Evolutionary conservation across 2,329 filamentous ascomycete species (phyloP).

Genomic region (Sarocladiaceae sp.): DNA sequence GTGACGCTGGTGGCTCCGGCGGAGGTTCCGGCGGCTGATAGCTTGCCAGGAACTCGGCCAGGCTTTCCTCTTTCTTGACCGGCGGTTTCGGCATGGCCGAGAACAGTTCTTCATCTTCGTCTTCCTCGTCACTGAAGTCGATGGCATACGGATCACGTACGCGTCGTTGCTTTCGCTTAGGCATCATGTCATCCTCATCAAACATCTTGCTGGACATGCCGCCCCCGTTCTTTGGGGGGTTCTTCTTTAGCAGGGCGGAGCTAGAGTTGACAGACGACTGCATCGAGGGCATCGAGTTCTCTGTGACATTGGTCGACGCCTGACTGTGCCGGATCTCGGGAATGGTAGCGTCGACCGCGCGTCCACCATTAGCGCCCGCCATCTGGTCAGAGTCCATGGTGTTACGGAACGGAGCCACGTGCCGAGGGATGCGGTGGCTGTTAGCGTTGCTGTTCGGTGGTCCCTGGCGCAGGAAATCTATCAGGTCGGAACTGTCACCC

Average conservation of each 20-base stretch:
- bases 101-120: constrained; percentile 40
- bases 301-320: constrained; percentile 50
- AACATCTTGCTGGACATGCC: constrained; percentile 30
- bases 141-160: constrained; percentile 92
- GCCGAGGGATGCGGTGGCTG: constrained; percentile 69
- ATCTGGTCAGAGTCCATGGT: constrained; percentile 85
- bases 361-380: constrained; percentile 45
- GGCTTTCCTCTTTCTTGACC: constrained; percentile 53
- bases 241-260: constrained; percentile 56
- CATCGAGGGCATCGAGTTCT: constrained; percentile 47
- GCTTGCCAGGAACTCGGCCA: constrained; percentile 68
- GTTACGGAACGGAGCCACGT: constrained; percentile 76
- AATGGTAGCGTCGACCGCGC: constrained; percentile 50
- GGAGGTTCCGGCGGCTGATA: constrained; percentile 57
- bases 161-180: constrained; percentile 68
- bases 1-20: constrained; percentile 24
- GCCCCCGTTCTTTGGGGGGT: constrained; percentile 18
- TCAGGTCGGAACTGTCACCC: constrained; percentile 71
- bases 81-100: constrained; percentile 27
- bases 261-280: constrained; percentile 69
- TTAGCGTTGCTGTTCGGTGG: constrained; percentile 50
- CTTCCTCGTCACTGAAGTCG: constrained; percentile 67
- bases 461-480: constrained; percentile 90
- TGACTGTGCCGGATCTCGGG: constrained; percentile 51
- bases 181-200: constrained; percentile 50